These are phyloP conservation scores for Schoenoplectus triqueter DNA, from an alignment of 202 grass and related monocot species.

Conservation along the genomic window DNA sequence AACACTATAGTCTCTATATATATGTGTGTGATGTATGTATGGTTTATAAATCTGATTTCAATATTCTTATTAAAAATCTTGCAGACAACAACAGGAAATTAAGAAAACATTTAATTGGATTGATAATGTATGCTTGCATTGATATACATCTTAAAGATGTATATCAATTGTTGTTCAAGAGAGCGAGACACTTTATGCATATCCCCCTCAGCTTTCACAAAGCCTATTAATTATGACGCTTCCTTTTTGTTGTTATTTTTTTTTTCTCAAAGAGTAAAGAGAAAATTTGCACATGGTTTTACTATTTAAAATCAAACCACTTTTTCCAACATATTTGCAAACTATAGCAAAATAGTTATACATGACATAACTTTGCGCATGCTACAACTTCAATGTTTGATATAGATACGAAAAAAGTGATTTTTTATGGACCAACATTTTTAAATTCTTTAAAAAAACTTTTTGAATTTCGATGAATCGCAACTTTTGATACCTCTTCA, in stretches of 20 bases:
- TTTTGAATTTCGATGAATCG: no score
- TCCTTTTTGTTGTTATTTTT: neutral
- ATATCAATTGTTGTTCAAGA: slow-evolving; percentile 26
- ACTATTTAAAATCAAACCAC: neutral
- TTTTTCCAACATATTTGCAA: neutral
- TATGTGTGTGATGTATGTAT: no score
- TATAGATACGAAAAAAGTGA: no score
- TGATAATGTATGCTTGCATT: neutral
- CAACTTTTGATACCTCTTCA: no score
- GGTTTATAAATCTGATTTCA: neutral
- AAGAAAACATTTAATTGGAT: slow-evolving; percentile 5
- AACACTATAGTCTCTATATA: no score
- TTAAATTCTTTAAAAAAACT: no score
- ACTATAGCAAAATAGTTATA: no score
- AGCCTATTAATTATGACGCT: neutral
- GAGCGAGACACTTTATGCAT: slow-evolving; percentile 34
- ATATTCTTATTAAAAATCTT: neutral
- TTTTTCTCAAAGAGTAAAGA: slow-evolving; percentile 3
- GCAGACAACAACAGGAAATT: neutral
- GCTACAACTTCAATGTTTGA: no score
- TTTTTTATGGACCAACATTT: no score
- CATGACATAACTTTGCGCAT: no score
- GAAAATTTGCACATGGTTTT: slow-evolving; percentile 12
- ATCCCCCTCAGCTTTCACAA: slow-evolving; percentile 38
- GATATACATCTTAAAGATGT: neutral